Evolutionary conservation across 768 basidiomycete genomes (phyloP).

Genomic region (Naganishia antarctica): DNA sequence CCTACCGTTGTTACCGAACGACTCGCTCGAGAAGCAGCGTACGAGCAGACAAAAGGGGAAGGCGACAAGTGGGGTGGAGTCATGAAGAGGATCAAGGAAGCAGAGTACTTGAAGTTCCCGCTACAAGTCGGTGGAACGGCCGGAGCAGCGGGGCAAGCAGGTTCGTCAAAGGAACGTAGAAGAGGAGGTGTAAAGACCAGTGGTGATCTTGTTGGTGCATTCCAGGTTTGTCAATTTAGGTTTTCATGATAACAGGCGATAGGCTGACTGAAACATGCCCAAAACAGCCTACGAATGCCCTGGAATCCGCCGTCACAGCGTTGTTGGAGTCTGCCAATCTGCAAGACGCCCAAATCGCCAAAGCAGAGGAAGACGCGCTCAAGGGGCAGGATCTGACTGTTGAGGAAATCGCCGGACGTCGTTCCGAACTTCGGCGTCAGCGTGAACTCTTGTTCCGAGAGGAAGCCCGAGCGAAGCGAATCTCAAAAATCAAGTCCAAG

Average conservation of each 20-base stretch:
- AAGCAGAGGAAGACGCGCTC: slow-evolving; percentile 67
- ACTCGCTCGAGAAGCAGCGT: slow-evolving; percentile 86
- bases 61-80: slow-evolving; percentile 89
- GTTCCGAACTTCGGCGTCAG: slow-evolving; percentile 76
- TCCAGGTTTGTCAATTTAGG: slow-evolving; percentile 58
- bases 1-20: slow-evolving; percentile 82
- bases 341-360: slow-evolving; percentile 69
- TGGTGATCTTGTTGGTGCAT: slow-evolving; percentile 50
- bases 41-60: slow-evolving; percentile 85
- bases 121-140: slow-evolving; percentile 40
- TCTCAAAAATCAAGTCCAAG: slow-evolving; percentile 94
- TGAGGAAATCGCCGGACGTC: slow-evolving; percentile 77
- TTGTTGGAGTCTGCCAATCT: slow-evolving; percentile 77
- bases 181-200: slow-evolving; percentile 40
- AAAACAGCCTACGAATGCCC: slow-evolving; percentile 67
- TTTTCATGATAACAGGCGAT: not conserved
- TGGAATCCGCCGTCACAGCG: slow-evolving; percentile 77
- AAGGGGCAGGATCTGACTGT: slow-evolving; percentile 73
- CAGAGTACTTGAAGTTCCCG: slow-evolving; percentile 51
- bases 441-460: slow-evolving; percentile 91
- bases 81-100: slow-evolving; percentile 87
- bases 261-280: not conserved
- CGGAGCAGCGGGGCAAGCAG: slow-evolving; percentile 29
- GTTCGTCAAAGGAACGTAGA: slow-evolving; percentile 32
- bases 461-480: slow-evolving; percentile 79